phyloP scores from a whole-genome alignment of 2,329 filamentous ascomycete species.

The Aspergillus ochraceus region DNA sequence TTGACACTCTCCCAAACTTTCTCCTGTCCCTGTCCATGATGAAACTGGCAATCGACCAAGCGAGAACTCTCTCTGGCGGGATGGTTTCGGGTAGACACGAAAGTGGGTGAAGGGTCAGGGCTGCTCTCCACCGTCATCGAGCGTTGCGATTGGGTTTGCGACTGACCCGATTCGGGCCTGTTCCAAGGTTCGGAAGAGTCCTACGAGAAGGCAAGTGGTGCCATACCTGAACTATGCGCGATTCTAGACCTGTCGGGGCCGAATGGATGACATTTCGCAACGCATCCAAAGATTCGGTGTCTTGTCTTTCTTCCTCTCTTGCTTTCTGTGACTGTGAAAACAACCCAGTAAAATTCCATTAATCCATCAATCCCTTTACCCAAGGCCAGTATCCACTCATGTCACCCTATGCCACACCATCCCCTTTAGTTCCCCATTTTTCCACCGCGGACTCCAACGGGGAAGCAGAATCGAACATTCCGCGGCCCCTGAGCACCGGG shows the following conservation, averaged over 20 bases:
- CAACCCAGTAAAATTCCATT: no score
- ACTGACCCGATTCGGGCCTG: slow-evolving; percentile 2
- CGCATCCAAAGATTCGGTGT: not conserved
- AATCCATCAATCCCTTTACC: not conserved
- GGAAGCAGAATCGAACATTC: slow-evolving; percentile 22
- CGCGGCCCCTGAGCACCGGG: slow-evolving; percentile 15
- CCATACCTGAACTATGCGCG: not conserved
- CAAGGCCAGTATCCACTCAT: not conserved
- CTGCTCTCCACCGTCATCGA: slow-evolving; percentile 6
- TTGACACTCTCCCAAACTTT: not conserved
- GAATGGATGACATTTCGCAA: not conserved
- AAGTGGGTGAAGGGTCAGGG: slow-evolving; percentile 9
- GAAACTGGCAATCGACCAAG: not conserved
- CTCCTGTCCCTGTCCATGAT: not conserved
- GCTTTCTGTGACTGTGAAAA: not conserved
- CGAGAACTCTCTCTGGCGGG: not conserved
- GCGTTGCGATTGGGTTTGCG: not conserved
- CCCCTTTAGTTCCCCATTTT: slow-evolving; percentile 4
- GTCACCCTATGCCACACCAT: not conserved
- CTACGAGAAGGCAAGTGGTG: not conserved
- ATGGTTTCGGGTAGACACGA: slow-evolving; percentile 24
- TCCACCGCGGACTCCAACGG: slow-evolving; percentile 13
- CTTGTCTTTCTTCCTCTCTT: no score
- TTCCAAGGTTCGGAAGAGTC: not conserved
- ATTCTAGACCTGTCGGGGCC: not conserved